Conservation (phyloP, 345 rosid species). For the Sonneratia alba region DNA sequence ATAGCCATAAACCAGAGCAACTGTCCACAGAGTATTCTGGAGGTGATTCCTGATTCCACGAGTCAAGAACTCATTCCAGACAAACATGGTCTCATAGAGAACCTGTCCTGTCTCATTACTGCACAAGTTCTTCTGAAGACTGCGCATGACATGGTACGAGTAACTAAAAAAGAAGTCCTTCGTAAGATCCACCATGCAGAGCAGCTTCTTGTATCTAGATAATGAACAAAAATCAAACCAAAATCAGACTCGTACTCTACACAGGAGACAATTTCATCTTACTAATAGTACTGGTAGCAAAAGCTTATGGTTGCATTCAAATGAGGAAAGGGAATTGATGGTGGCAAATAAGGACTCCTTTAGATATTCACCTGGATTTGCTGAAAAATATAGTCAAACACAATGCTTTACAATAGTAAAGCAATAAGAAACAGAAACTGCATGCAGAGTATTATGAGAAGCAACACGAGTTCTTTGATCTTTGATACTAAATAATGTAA, state of each 20-base stretch:
- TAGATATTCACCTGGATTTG: not conserved
- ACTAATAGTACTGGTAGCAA: not conserved
- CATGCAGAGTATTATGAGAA: not conserved
- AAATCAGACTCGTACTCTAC: not conserved
- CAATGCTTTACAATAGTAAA: not conserved
- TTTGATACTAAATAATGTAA: no score
- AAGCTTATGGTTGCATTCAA: not conserved
- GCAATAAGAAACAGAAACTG: not conserved
- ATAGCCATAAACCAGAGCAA: constrained; percentile 92
- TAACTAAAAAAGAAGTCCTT: constrained; percentile 99
- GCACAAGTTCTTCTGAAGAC: constrained; percentile 83
- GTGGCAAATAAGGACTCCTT: not conserved
- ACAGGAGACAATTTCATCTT: not conserved
- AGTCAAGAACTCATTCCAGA: constrained; percentile 97
- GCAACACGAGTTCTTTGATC: no score
- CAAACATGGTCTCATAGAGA: constrained; percentile 89
- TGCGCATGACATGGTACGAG: constrained; percentile 85
- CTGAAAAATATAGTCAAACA: not conserved
- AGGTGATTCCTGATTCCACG: constrained; percentile 83
- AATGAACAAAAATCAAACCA: constrained; percentile 19
- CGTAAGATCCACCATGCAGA: constrained; percentile 81
- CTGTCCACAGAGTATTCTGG: constrained; percentile 88
- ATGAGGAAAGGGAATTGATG: not conserved
- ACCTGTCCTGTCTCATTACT: constrained; percentile 53
- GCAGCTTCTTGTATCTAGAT: constrained; percentile 92